A percentile compares a stretch with the other conserved stretches of the same genome.
Evolutionary conservation across 768 basidiomycete genomes (phyloP).

Genomic region (Termitomyces sp.): DNA sequence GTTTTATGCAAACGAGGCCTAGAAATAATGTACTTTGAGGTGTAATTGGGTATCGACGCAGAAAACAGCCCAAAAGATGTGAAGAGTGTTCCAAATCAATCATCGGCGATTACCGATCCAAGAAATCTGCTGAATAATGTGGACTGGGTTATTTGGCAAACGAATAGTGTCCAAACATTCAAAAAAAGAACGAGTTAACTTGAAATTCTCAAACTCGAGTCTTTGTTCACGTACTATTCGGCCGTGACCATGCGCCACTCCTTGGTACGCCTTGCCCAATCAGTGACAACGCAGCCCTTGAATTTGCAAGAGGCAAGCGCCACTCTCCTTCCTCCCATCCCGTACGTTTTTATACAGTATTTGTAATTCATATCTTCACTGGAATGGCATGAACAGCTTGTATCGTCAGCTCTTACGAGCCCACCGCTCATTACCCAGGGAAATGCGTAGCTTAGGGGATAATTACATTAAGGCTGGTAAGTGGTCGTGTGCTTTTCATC

Average conservation of each 20-base stretch:
- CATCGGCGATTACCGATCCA: no score
- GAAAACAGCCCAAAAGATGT: no score
- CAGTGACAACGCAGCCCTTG: constrained; percentile 53
- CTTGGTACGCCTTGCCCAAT: constrained; percentile 48
- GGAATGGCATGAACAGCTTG: constrained; percentile 42
- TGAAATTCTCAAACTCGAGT: no score
- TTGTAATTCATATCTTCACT: not conserved
- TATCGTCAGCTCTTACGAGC: constrained; percentile 80
- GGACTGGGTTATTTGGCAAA: not conserved
- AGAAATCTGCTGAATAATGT: no score
- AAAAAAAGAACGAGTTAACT: not conserved
- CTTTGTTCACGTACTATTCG: not conserved
- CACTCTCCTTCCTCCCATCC: constrained; percentile 76
- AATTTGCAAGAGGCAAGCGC: constrained; percentile 62
- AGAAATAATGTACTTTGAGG: no score
- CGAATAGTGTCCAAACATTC: not conserved
- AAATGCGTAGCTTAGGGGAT: constrained; percentile 85
- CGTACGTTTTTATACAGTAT: constrained; percentile 47
- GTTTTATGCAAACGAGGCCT: no score
- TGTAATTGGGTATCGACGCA: no score
- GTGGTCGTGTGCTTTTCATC: constrained; percentile 12
- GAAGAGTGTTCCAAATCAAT: no score
- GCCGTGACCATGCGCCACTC: constrained; percentile 38
- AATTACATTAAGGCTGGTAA: constrained; percentile 79
- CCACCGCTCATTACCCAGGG: constrained; percentile 66